Conservation (phyloP, 2,329 filamentous ascomycete genomes). For the Atkinsonella texensis region DNA sequence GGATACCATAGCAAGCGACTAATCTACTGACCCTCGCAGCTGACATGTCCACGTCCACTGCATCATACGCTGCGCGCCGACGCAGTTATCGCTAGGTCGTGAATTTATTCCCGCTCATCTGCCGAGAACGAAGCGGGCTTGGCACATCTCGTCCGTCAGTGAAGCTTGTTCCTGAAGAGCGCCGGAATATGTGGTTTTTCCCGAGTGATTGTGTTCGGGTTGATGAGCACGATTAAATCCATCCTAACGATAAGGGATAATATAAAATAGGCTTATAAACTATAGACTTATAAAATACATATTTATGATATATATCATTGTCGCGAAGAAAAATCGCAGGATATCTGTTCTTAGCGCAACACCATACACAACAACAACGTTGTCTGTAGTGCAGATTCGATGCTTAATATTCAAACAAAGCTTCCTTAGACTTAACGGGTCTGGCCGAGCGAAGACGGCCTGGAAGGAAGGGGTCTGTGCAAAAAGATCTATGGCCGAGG, state of each 20-base stretch:
- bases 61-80: constrained; percentile 25
- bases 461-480: not conserved
- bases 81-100: constrained; percentile 24
- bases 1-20: constrained; percentile 4
- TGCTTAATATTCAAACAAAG: constrained; percentile 5
- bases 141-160: constrained; percentile 20
- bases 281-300: too few species aligned
- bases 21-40: constrained; percentile 11
- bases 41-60: constrained; percentile 24
- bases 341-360: too few species aligned
- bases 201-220: constrained; percentile 19
- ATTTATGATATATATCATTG: too few species aligned
- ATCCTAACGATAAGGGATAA: too few species aligned
- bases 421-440: too few species aligned
- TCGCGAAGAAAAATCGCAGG: too few species aligned
- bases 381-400: too few species aligned
- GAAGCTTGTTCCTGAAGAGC: constrained; percentile 22
- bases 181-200: constrained; percentile 30
- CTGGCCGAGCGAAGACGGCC: too few species aligned
- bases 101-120: constrained; percentile 18
- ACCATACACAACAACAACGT: too few species aligned
- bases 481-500: not conserved
- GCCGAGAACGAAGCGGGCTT: constrained; percentile 22
- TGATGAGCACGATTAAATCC: too few species aligned
- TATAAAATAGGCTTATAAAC: too few species aligned